Percentiles rank a stretch among this genome's conserved stretches.
Evolutionary conservation across 306 rosid species (phyloP).

Genomic region (Vicia faba): DNA sequence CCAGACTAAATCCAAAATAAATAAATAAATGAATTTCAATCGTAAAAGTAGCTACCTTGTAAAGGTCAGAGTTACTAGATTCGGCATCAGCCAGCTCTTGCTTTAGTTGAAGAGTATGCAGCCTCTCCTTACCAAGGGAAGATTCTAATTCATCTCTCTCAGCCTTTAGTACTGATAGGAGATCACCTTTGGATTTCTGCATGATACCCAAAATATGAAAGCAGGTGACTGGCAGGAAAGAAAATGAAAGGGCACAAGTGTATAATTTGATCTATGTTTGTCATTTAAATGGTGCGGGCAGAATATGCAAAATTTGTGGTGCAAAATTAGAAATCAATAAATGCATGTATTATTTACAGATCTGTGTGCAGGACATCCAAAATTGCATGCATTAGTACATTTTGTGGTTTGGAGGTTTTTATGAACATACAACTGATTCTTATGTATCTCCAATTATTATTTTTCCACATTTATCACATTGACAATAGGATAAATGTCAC

Average conservation of each 20-base stretch:
- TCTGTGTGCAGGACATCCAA: background rate
- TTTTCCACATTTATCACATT: background rate
- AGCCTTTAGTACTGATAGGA: slow-evolving; percentile 58
- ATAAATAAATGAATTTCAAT: slow-evolving; percentile 10
- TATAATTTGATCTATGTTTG: slow-evolving; percentile 1
- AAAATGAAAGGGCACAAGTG: slow-evolving; percentile 21
- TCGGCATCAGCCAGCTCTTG: slow-evolving; percentile 79
- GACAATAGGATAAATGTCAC: background rate
- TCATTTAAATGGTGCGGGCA: background rate
- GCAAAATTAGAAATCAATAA: slow-evolving; percentile 3
- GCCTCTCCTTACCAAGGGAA: slow-evolving; percentile 67
- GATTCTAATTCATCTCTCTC: slow-evolving; percentile 83
- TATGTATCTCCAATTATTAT: slow-evolving; percentile 7
- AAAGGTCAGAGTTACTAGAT: slow-evolving; percentile 73
- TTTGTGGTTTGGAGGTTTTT: slow-evolving; percentile 11
- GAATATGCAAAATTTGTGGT: background rate
- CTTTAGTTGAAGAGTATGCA: slow-evolving; percentile 66
- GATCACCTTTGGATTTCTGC: slow-evolving; percentile 72
- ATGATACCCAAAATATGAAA: slow-evolving; percentile 31
- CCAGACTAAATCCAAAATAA: slow-evolving; percentile 23
- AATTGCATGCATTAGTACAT: slow-evolving; percentile 8
- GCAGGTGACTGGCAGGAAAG: slow-evolving; percentile 21
- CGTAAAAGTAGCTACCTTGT: slow-evolving; percentile 60
- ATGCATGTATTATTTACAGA: slow-evolving; percentile 14
- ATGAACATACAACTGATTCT: background rate